Evolutionary conservation across 2,329 filamentous ascomycete genomes (phyloP), one percentile per base, ranked within the genome.

Genomic region (Ophiocordyceps australis): DNA sequence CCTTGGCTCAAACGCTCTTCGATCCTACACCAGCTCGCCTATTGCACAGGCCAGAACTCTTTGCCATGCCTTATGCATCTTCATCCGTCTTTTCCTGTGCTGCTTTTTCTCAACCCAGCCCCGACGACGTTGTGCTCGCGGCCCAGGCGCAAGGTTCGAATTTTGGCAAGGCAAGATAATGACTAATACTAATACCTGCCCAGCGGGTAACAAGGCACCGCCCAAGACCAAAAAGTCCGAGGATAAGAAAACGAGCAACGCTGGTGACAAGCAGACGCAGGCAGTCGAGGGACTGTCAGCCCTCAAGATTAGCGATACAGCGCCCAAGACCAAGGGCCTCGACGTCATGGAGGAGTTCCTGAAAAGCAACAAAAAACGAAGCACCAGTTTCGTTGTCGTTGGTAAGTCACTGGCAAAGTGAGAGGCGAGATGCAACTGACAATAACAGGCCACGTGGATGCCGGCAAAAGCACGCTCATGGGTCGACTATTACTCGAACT

Each of bases 401-500:
- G 83, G 80, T 85, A 57, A 39, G 71, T 28, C 45, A 30, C 35
- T 33, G 4, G 29, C 45, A 11, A 15, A 14, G 8, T 14, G 13
- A 15, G 15, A 4, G 26, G 14, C 20, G n/a, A n/a, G n/a, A n/a
- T n/a, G n/a, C n/a, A n/a, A n/a, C 17, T 7, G 17, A 10, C 7
- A 19, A 17, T 4, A 10, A 19, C 12, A 82, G 83, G 89, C 10
- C 89, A 98, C 46, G 89, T 98, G 28, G 89, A 98, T 48, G 86
- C 91, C 27, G 89, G 89, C 27, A 98, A 98, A 52, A 94, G 83
- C 46, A 98, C 89, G 5, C 63, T 98, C 20, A 95, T 98, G 86
- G 89, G 86, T 1, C 73, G 89, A n/a, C 52, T 98, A 16, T 57
- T 98, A 5, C 73, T 86, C 22, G 89, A 98, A 39, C 65, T 93